A percentile compares a stretch with the other conserved stretches of the same genome.
Conservation (phyloP, 345 rosid genomes). For the Sonneratia alba region DNA sequence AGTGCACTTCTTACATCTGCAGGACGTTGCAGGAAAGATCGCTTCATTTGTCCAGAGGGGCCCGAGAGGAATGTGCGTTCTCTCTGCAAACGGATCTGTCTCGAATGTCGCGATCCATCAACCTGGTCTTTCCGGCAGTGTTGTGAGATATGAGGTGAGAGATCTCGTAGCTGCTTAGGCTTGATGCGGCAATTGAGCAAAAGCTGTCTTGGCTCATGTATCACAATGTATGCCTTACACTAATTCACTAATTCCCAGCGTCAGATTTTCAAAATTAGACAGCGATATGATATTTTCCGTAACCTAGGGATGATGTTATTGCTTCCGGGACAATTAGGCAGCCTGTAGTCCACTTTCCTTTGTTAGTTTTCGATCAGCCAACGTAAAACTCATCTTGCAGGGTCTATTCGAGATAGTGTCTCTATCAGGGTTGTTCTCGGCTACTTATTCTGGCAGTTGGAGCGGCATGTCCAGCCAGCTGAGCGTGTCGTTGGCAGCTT, state of each 20-base stretch:
- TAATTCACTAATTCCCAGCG: no score
- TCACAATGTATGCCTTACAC: no score
- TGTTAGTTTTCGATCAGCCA: not conserved
- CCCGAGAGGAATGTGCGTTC: slow-evolving; percentile 44
- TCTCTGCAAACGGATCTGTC: slow-evolving; percentile 65
- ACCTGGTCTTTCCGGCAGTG: slow-evolving; percentile 34
- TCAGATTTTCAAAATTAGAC: no score
- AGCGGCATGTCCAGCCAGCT: slow-evolving; percentile 34
- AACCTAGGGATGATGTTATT: no score
- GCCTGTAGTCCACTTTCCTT: not conserved
- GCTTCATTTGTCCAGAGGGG: slow-evolving; percentile 42
- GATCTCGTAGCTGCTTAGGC: not conserved
- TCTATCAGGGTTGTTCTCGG: slow-evolving; percentile 37
- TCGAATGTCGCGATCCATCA: slow-evolving; percentile 48
- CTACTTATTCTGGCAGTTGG: slow-evolving; percentile 25
- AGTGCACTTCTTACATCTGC: slow-evolving; percentile 8
- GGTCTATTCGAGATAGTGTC: slow-evolving; percentile 56
- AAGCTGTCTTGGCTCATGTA: no score
- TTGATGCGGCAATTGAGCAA: not conserved
- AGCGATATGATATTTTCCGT: no score
- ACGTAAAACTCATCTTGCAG: slow-evolving; percentile 24
- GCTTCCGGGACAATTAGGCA: no score
- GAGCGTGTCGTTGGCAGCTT: slow-evolving; percentile 48
- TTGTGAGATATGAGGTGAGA: slow-evolving; percentile 39
- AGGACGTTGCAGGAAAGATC: slow-evolving; percentile 60